Base-by-base conservation (phyloP, 306 rosid species). In the Bauhinia variegata region DNA sequence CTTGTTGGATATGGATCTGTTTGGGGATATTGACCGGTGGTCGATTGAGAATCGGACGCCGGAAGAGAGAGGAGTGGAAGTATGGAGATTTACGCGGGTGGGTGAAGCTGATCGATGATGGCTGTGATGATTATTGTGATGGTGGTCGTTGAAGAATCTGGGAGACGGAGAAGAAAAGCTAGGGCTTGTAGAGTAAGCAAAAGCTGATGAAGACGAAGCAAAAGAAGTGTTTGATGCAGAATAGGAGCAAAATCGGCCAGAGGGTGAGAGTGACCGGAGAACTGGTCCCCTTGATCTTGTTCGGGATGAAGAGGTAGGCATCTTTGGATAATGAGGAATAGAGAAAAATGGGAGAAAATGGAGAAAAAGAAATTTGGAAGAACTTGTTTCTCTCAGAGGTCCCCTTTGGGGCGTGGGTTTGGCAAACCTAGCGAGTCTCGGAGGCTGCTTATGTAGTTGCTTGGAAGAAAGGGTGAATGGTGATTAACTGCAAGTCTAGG, bases 391-490 rank as follows among this genome's bases (percentile, higher is more conserved):
- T 31, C 77, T 77, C 12, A 0, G 37, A 17, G 73, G 78, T 71
- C 75, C 83, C 99, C 91, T 50, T 68, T 67, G 82, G 87, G 92
- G 79, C 57, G 50, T 82, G 72, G 88, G 75, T 95, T 95, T 85
- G 95, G 96, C 99, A 95, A 95, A 91, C 97, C 96, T 75, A 71
- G 47, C 72, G 95, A 77, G 87, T 88, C 87, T 91, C 88, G 44
- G 84, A 67, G 79, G 91, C 79, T 16, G 67, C 0, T 76, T 91
- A 77, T 80, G 91, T 88, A 90, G 97, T 11, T 62, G 11, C 0
- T 23, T 10, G 39, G 1, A 5, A 2, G 7, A 0, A 6, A 67
- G 86, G 80, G 73, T 1, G 4, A 50, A n/a, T 65, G 10, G 93
- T 81, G 74, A 86, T 41, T 77, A 48, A 11, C 0, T 0, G 4